phyloP scores from a whole-genome alignment of 2,329 filamentous ascomycete species.

The Fusarium vanettenii region DNA sequence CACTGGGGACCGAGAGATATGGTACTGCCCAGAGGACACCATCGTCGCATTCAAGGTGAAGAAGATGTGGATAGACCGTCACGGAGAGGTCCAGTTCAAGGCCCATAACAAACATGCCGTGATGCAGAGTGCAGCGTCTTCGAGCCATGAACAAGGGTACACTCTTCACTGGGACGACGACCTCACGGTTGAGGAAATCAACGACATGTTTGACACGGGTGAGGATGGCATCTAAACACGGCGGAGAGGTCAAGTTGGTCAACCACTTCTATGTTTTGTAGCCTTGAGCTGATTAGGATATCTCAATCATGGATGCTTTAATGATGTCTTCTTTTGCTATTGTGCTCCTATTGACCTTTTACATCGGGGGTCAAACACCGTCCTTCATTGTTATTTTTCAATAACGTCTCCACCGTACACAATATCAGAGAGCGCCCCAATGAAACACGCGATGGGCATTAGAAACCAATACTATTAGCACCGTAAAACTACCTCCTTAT shows the following conservation, averaged over 20 bases:
- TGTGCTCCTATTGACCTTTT: background rate
- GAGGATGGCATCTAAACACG: background rate
- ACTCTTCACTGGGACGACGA: background rate
- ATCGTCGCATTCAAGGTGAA: conserved; percentile 1
- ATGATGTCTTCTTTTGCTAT: background rate
- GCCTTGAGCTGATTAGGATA: background rate
- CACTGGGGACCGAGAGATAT: background rate
- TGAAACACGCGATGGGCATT: too few species aligned
- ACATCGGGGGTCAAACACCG: background rate
- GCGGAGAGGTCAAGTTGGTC: background rate
- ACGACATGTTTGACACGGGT: background rate
- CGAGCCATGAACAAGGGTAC: background rate
- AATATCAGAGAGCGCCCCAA: too few species aligned
- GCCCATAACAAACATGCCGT: background rate
- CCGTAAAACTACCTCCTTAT: background rate
- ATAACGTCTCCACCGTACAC: too few species aligned
- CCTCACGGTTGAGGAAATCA: background rate
- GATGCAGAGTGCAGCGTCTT: background rate
- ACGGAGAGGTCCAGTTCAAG: background rate
- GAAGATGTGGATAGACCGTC: background rate
- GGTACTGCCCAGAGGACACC: background rate
- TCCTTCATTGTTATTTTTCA: too few species aligned
- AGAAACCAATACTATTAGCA: too few species aligned
- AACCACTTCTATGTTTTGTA: background rate
- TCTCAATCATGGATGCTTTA: background rate